Percentiles rank a stretch among this genome's conserved stretches.
These are phyloP conservation scores for Obba rivulosa DNA, from an alignment of 768 basidiomycete species.

Conservation along the genomic window DNA sequence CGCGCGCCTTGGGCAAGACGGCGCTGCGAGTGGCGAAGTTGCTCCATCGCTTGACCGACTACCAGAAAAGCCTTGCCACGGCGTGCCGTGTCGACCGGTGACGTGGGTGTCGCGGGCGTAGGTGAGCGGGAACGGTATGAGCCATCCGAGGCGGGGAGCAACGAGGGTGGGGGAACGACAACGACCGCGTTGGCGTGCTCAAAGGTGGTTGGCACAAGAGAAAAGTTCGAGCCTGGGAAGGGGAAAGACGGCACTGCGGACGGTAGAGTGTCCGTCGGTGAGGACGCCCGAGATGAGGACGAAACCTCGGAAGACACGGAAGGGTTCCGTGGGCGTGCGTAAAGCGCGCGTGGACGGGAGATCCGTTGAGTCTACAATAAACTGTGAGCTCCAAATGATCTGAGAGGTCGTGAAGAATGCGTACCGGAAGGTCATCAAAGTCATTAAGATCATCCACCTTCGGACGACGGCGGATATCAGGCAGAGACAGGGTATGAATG, in stretches of 20 bases:
- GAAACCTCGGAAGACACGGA: slow-evolving; percentile 36
- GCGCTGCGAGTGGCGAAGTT: slow-evolving; percentile 38
- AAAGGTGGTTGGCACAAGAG: slow-evolving; percentile 43
- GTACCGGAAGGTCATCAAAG: slow-evolving; percentile 11
- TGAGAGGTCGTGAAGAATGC: not conserved
- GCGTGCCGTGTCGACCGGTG: not conserved
- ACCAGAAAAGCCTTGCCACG: slow-evolving; percentile 34
- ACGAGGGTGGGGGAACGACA: slow-evolving; percentile 25
- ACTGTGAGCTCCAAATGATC: not conserved
- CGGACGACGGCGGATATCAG: slow-evolving; percentile 10
- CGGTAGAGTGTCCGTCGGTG: slow-evolving; percentile 21
- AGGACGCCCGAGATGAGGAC: slow-evolving; percentile 35
- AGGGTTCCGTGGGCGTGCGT: slow-evolving; percentile 13
- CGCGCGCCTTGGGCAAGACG: slow-evolving; percentile 41
- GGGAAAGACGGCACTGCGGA: slow-evolving; percentile 1
- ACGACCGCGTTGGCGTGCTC: slow-evolving; percentile 51
- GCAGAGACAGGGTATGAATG: slow-evolving; percentile 43
- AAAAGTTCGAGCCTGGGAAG: slow-evolving; percentile 21
- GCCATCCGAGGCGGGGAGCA: slow-evolving; percentile 7
- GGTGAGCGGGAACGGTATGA: not conserved
- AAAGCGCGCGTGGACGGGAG: not conserved
- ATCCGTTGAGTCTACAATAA: not conserved
- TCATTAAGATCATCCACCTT: slow-evolving; percentile 6
- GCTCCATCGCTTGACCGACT: slow-evolving; percentile 43
- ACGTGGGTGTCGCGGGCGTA: not conserved